Conservation (phyloP, 2,329 filamentous ascomycete species). For the Fusarium sp. region DNA sequence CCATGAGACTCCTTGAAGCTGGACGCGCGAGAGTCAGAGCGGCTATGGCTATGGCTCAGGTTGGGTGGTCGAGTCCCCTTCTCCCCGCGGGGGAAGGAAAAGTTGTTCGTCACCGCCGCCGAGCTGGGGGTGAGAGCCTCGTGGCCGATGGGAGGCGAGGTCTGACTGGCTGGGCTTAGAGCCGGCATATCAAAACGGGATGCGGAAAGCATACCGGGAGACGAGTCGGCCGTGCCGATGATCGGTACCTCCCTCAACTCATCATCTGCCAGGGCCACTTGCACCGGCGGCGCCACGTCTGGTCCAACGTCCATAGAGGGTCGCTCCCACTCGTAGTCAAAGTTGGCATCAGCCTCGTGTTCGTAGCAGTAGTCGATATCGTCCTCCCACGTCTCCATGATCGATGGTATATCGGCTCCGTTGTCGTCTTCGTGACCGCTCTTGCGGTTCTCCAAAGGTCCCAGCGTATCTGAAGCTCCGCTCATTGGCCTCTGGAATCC, state of each 20-base stretch:
- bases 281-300: conserved; percentile 38
- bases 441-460: conserved; percentile 55
- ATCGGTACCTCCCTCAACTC: conserved; percentile 40
- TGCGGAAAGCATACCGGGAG: conserved; percentile 46
- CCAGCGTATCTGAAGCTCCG: conserved; percentile 66
- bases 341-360: conserved; percentile 75
- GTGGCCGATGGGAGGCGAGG: conserved; percentile 54
- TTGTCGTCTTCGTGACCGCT: conserved; percentile 28
- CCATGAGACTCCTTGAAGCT: conserved; percentile 71
- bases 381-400: conserved; percentile 72
- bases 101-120: conserved; percentile 60
- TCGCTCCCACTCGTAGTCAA: conserved; percentile 74
- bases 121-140: conserved; percentile 59
- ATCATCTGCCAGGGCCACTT: conserved; percentile 42
- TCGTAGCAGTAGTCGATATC: conserved; percentile 80
- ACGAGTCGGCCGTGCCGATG: conserved; percentile 34
- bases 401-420: conserved; percentile 46
- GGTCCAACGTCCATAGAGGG: conserved; percentile 61
- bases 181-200: conserved; percentile 58
- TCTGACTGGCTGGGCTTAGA: conserved; percentile 63
- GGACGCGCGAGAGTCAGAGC: conserved; percentile 61
- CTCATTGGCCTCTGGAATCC: conserved; percentile 61
- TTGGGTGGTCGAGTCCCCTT: conserved; percentile 47
- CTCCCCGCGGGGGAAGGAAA: conserved; percentile 62
- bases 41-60: conserved; percentile 53